Evolutionary conservation across 257 asterid genomes (phyloP).

Genomic region (Lantana camara): DNA sequence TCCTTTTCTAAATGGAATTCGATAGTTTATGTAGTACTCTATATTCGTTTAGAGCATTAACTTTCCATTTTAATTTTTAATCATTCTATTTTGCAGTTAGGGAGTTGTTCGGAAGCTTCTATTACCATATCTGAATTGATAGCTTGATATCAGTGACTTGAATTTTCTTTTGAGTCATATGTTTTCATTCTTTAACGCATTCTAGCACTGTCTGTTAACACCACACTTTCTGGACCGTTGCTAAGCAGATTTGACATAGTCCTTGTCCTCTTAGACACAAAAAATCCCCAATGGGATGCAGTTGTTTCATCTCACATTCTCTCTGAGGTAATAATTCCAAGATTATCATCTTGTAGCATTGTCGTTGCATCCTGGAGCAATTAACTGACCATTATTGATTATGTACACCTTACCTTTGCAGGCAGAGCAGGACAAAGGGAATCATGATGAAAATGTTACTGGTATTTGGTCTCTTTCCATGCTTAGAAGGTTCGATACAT

Average conservation of each 20-base stretch:
- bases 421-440: slow-evolving; percentile 51
- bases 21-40: slow-evolving; percentile 14
- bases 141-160: slow-evolving; percentile 1
- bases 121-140: slow-evolving; percentile 13
- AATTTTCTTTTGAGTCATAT: slow-evolving; percentile 16
- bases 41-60: neutral
- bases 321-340: slow-evolving; percentile 59
- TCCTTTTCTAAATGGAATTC: slow-evolving; percentile 40
- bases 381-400: slow-evolving; percentile 21
- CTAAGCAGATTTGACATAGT: slow-evolving; percentile 97
- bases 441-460: slow-evolving; percentile 51
- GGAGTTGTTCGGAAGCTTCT: neutral
- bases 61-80: neutral
- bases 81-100: neutral
- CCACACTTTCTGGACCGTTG: slow-evolving; percentile 96
- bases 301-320: slow-evolving; percentile 98
- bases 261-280: slow-evolving; percentile 91
- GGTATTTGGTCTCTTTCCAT: slow-evolving; percentile 80
- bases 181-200: slow-evolving; percentile 42
- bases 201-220: slow-evolving; percentile 90
- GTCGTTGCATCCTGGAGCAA: slow-evolving; percentile 22
- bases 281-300: slow-evolving; percentile 95
- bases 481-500: slow-evolving; percentile 69
- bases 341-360: too few relatives aligned
- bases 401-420: slow-evolving; percentile 37